Conservation (phyloP, 495 filamentous ascomycete genomes). For the Stereocaulon alpinum region DNA sequence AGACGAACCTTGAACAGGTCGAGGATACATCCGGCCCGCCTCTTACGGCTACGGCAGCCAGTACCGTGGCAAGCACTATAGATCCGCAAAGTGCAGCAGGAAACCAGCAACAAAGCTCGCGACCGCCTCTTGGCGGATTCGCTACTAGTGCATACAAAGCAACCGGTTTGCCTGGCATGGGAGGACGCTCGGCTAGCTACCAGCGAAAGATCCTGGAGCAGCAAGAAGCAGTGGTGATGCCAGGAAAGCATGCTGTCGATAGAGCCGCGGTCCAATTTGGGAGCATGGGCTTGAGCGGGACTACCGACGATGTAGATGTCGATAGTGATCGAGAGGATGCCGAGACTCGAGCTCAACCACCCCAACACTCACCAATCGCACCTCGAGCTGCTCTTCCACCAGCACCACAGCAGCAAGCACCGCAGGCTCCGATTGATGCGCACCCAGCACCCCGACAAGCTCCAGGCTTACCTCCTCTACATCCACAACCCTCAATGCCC, state of each 20-base stretch:
- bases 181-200: slow-evolving; percentile 57
- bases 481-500: slow-evolving; percentile 41
- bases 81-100: slow-evolving; percentile 49
- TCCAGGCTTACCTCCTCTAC: slow-evolving; percentile 56
- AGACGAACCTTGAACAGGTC: slow-evolving; percentile 83
- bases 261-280: slow-evolving; percentile 94
- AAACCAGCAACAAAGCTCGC: slow-evolving; percentile 48
- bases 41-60: slow-evolving; percentile 74
- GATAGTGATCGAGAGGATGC: slow-evolving; percentile 91
- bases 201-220: slow-evolving; percentile 83
- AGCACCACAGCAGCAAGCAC: slow-evolving; percentile 34
- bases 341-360: slow-evolving; percentile 89
- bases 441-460: slow-evolving; percentile 56
- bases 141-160: slow-evolving; percentile 70
- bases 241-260: slow-evolving; percentile 92
- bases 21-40: slow-evolving; percentile 66
- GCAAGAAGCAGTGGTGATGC: slow-evolving; percentile 96
- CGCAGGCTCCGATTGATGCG: slow-evolving; percentile 41
- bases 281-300: slow-evolving; percentile 81
- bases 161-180: slow-evolving; percentile 36
- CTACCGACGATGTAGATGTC: slow-evolving; percentile 62
- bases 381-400: slow-evolving; percentile 88
- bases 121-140: slow-evolving; percentile 55
- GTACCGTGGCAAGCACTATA: slow-evolving; percentile 75
- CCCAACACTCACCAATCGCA: slow-evolving; percentile 86